Conservation (phyloP, 139 green algal species). For the Coelastrella sp. region DNA sequence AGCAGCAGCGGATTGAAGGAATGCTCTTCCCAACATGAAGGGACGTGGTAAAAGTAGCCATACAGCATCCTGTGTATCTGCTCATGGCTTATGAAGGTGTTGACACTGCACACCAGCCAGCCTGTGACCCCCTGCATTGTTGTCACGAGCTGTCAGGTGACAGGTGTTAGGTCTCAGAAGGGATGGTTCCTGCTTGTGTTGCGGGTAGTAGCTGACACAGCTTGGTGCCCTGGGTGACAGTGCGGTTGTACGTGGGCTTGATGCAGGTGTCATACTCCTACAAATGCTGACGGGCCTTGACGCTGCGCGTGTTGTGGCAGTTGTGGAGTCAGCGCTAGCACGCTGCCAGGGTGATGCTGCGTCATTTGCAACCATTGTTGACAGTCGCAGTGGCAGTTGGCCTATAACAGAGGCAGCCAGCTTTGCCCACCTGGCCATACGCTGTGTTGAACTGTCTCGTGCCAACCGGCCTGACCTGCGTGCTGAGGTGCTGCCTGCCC, state of each 20-base stretch:
- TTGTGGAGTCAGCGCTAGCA: constrained; percentile 50
- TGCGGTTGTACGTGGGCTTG: not conserved
- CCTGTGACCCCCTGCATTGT: not conserved
- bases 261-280: constrained; percentile 55
- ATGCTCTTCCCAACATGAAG: not conserved
- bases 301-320: constrained; percentile 12
- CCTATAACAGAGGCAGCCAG: constrained; percentile 53
- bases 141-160: not conserved
- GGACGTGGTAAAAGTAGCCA: too few relatives aligned
- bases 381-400: constrained; percentile 56
- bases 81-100: not conserved
- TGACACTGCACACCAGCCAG: not conserved
- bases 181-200: too few relatives aligned
- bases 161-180: too few relatives aligned
- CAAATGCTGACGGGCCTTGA: constrained; percentile 58
- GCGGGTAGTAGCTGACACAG: too few relatives aligned
- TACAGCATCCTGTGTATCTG: not conserved
- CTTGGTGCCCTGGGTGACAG: not conserved
- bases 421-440: constrained; percentile 59
- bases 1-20: not conserved
- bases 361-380: constrained; percentile 45
- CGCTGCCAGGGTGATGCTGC: constrained; percentile 27
- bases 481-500: constrained; percentile 49
- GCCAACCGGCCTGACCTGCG: constrained; percentile 53
- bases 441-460: constrained; percentile 51